These are phyloP conservation scores for Daldinia concentrica DNA, from an alignment of 495 filamentous ascomycete genomes.

Conservation along the genomic window DNA sequence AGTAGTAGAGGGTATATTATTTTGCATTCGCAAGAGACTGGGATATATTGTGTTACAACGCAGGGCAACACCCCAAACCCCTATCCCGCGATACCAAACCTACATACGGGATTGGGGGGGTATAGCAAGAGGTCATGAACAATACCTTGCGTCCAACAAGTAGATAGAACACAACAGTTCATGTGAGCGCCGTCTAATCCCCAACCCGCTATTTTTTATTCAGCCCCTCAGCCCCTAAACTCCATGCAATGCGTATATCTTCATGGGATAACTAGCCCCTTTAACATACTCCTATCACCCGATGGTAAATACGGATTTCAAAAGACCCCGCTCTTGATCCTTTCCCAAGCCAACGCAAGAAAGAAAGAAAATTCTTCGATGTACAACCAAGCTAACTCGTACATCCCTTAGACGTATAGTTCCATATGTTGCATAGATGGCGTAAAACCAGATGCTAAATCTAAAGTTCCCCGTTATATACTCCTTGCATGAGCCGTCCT, in stretches of 20 bases:
- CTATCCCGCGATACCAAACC: background rate
- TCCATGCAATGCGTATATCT: constrained; percentile 38
- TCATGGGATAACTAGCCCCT: constrained; percentile 1
- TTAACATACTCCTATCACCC: background rate
- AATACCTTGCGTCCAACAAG: background rate
- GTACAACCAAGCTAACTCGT: background rate
- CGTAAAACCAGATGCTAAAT: background rate
- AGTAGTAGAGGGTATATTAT: background rate
- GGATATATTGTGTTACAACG: background rate
- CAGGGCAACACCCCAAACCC: background rate
- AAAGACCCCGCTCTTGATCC: background rate
- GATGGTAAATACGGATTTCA: background rate
- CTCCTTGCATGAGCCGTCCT: background rate
- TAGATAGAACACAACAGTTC: background rate
- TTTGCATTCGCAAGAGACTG: background rate
- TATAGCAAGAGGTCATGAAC: background rate
- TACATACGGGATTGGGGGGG: background rate
- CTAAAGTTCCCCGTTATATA: background rate
- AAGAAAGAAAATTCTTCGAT: too few species aligned
- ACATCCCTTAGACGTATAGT: background rate
- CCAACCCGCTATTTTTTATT: constrained; percentile 9
- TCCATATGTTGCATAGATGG: background rate
- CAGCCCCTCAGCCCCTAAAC: constrained; percentile 11
- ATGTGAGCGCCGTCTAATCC: background rate
- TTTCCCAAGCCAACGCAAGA: background rate